Conservation (phyloP, 116 monocot species). For the Phalaenopsis hybrid region DNA sequence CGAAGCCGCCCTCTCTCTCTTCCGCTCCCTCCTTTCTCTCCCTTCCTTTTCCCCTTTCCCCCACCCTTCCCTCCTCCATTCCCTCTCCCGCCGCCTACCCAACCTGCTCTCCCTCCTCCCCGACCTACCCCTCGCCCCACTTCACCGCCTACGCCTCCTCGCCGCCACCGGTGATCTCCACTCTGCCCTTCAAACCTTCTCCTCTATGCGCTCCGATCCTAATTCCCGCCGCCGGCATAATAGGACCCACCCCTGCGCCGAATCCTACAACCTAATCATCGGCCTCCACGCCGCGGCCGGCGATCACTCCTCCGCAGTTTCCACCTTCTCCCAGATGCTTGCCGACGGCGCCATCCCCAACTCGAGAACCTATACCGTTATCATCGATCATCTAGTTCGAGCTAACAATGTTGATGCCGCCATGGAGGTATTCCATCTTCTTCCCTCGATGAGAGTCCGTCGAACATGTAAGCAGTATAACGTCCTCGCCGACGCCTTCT, state of each 20-base stretch:
- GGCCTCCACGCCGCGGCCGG: conserved; percentile 29
- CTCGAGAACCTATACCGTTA: conserved; percentile 69
- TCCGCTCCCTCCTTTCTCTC: conserved; percentile 27
- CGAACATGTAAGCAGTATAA: conserved; percentile 71
- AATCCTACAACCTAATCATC: conserved; percentile 79
- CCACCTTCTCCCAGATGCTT: conserved; percentile 43
- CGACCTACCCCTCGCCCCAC: conserved; percentile 22
- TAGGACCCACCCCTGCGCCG: conserved; percentile 37
- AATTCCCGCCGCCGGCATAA: background rate
- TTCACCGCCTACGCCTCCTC: conserved; percentile 64
- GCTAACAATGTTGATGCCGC: conserved; percentile 38
- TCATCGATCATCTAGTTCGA: conserved; percentile 60
- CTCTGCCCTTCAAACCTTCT: conserved; percentile 32
- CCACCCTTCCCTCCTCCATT: conserved; percentile 27
- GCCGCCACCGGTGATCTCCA: conserved; percentile 46
- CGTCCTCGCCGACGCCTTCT: conserved; percentile 42
- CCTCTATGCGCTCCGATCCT: conserved; percentile 35
- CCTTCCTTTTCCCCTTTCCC: conserved; percentile 18
- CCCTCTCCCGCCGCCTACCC: conserved; percentile 38
- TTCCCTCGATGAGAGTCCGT: conserved; percentile 54
- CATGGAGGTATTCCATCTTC: conserved; percentile 49
- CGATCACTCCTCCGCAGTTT: conserved; percentile 35
- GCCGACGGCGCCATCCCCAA: conserved; percentile 63
- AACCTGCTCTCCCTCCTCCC: conserved; percentile 46
- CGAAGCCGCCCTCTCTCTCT: conserved; percentile 36